Evolutionary conservation across 2,329 filamentous ascomycete species (phyloP).

Genomic region (Aspergillus sp.): DNA sequence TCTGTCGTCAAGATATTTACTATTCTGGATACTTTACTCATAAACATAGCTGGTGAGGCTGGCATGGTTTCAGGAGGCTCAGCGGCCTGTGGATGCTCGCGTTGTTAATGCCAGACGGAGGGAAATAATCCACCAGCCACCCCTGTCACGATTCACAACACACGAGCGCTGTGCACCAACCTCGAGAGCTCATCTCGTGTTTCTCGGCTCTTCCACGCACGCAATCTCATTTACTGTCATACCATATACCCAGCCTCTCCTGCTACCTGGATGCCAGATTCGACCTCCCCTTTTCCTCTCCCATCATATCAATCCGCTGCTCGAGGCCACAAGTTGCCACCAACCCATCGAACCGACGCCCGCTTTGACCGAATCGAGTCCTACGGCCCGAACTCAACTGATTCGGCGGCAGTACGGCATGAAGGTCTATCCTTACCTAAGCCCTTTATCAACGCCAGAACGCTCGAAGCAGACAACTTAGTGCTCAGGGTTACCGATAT

Average conservation of each 20-base stretch:
- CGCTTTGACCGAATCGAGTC: not conserved
- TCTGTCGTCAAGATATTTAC: not conserved
- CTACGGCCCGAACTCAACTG: not conserved
- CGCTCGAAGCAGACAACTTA: conserved; percentile 27
- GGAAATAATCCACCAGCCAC: conserved; percentile 35
- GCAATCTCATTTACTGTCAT: conserved; percentile 3
- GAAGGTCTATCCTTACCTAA: conserved; percentile 29
- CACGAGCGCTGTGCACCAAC: conserved; percentile 11
- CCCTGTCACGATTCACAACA: conserved; percentile 12
- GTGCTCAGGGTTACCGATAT: conserved; percentile 4
- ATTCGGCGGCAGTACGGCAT: conserved; percentile 29
- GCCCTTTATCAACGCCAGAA: conserved; percentile 27
- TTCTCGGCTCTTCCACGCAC: conserved; percentile 6
- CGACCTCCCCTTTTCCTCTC: not conserved
- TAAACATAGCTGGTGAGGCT: not conserved
- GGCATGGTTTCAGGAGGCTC: conserved; percentile 2
- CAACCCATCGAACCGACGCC: not conserved
- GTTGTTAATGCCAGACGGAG: conserved; percentile 23
- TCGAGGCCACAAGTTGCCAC: not conserved
- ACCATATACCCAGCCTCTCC: conserved; percentile 3
- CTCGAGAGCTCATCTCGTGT: conserved; percentile 15
- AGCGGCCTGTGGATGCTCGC: conserved; percentile 3
- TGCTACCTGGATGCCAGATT: not conserved
- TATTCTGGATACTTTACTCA: not conserved
- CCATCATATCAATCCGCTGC: not conserved